These are phyloP conservation scores for Vicia sativa DNA, from an alignment of 306 rosid genomes.

Conservation along the genomic window DNA sequence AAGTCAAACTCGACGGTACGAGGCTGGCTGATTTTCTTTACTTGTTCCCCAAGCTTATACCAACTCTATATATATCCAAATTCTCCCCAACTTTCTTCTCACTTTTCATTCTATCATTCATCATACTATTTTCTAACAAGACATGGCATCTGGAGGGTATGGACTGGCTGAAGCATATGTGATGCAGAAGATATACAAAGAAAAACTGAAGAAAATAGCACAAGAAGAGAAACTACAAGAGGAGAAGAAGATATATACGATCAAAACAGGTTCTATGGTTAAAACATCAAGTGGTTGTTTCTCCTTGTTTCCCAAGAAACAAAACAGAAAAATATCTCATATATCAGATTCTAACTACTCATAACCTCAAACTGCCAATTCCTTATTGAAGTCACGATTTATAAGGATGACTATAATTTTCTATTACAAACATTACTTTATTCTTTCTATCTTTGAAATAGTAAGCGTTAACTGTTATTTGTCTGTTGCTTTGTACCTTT, in stretches of 20 bases:
- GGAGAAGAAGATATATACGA: background rate
- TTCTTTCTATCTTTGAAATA: background rate
- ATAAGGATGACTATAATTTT: background rate
- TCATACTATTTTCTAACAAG: too few species aligned
- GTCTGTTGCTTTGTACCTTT: too few species aligned
- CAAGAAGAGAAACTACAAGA: slow-evolving; percentile 28
- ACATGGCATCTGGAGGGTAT: slow-evolving; percentile 31
- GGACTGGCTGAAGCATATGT: slow-evolving; percentile 53
- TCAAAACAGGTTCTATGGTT: background rate
- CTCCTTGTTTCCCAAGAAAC: slow-evolving; percentile 41
- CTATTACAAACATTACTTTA: background rate
- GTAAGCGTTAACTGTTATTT: too few species aligned
- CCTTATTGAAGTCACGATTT: background rate
- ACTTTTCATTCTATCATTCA: background rate
- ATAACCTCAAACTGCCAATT: slow-evolving; percentile 2
- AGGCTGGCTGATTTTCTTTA: background rate
- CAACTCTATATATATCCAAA: background rate
- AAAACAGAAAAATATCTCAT: background rate
- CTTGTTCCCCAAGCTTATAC: slow-evolving; percentile 31
- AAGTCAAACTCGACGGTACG: background rate
- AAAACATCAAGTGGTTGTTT: slow-evolving; percentile 47
- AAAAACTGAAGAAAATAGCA: slow-evolving; percentile 45
- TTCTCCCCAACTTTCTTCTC: background rate
- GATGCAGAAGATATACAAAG: slow-evolving; percentile 44
- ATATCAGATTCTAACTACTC: slow-evolving; percentile 1